Conservation (phyloP, 768 basidiomycete species). For the Suillus tomentosus region DNA sequence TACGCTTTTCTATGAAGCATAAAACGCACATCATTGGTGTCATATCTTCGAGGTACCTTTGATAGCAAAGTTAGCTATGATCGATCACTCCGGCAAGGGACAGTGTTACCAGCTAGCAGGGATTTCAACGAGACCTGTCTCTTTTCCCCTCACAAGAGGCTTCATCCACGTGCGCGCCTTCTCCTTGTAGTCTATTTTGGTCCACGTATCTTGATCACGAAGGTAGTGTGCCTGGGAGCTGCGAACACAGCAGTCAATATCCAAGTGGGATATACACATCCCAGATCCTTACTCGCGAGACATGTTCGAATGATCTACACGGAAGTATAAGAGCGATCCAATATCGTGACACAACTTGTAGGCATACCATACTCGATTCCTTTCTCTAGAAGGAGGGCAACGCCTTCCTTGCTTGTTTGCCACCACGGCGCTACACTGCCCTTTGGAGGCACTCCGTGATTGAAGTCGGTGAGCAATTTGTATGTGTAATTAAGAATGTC, state of each 20-base stretch:
- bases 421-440: conserved; percentile 76
- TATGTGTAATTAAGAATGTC: conserved; percentile 67
- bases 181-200: conserved; percentile 62
- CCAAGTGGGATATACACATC: not conserved
- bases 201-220: conserved; percentile 66
- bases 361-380: conserved; percentile 67
- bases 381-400: conserved; percentile 64
- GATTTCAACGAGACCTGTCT: conserved; percentile 60
- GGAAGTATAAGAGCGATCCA: conserved; percentile 13
- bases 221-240: conserved; percentile 65
- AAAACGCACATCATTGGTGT: conserved; percentile 62
- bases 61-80: not conserved
- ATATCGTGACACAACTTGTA: conserved; percentile 2
- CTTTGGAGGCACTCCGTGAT: conserved; percentile 54
- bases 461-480: conserved; percentile 59
- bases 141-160: conserved; percentile 60
- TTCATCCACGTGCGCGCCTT: conserved; percentile 70
- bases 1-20: not conserved
- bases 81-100: not conserved
- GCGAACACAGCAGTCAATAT: not conserved
- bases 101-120: conserved; percentile 61
- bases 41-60: conserved; percentile 65
- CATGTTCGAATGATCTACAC: conserved; percentile 54
- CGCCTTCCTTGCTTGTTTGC: conserved; percentile 68
- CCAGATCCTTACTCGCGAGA: conserved; percentile 42